Base-by-base conservation (phyloP, 345 rosid genomes). In the Conringia planisiliqua region DNA sequence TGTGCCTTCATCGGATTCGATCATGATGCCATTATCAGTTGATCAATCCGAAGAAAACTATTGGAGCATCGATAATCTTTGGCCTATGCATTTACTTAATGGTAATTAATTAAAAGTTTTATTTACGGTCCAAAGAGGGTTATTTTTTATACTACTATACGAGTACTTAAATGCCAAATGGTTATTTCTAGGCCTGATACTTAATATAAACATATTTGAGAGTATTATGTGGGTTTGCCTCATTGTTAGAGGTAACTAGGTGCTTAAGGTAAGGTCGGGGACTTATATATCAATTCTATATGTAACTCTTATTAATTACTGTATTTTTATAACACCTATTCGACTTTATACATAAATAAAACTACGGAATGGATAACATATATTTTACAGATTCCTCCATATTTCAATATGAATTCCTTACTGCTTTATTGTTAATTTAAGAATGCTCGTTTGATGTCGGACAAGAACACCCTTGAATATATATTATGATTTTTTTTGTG, bases 51-150 rank as follows among this genome's bases (percentile, higher is more conserved):
- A 48, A 30, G 91, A 87, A 24, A 81, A 66, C 64, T 86, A 78
- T 69, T 93, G 98, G 98, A 84, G 73, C 83, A 80, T 89, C 80
- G 98, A 93, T 74, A 93, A 93, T 68, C 66, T 93, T 68, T 90
- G 97, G 97, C 86, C 96, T 59, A 85, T 88, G 90, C 87, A 90
- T 26, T 44, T 90, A 46, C 81, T 84, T 39, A 86, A 80, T 63
- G 83, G 68, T 75, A 62, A 51, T 39, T 68, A 60, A 68, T 36
- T 12, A 46, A 32, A 5, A 7, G 0, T 39, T 54, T 39, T 68
- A 26, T 54, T 17, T 40, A 12, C 10, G 22, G 43, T 30, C 62
- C 18, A 68, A 69, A 42, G 43, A 55, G 40, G 29, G 52, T 27
- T 20, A 12, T 33, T 20, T 16, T 38, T 13, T 54, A 24, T 52